These are phyloP conservation scores for Hypoxylon sp. DNA, from an alignment of 2,329 filamentous ascomycete genomes.

Conservation along the genomic window DNA sequence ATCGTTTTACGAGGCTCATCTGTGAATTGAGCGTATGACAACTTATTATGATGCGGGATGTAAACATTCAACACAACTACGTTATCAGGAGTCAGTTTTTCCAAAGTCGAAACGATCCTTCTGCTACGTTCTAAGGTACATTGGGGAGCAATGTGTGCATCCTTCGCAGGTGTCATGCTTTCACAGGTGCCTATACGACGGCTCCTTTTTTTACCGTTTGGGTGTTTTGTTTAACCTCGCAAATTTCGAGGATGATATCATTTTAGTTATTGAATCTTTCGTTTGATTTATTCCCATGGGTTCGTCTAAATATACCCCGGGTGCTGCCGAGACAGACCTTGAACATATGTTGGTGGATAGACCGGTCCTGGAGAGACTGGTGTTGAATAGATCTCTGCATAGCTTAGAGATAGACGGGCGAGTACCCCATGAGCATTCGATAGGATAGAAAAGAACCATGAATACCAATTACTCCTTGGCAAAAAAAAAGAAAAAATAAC, in stretches of 20 bases:
- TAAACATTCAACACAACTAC: constrained; percentile 2
- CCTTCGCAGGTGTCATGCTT: constrained; percentile 1
- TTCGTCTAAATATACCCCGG: constrained; percentile 31
- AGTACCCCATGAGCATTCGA: constrained; percentile 20
- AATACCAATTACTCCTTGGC: constrained; percentile 17
- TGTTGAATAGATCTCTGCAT: constrained; percentile 20
- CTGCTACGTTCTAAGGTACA: too few relatives aligned
- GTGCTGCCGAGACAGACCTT: constrained; percentile 3
- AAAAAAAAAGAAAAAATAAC: too few relatives aligned
- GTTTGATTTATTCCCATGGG: constrained; percentile 21
- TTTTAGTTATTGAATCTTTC: constrained; percentile 17
- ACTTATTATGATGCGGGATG: constrained; percentile 3
- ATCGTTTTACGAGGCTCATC: constrained; percentile 6
- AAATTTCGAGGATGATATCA: too few relatives aligned
- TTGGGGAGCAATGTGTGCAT: too few relatives aligned
- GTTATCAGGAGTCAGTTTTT: constrained; percentile 5
- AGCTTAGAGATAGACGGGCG: constrained; percentile 19
- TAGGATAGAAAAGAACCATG: constrained; percentile 16
- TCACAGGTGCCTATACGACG: not conserved
- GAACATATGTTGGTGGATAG: constrained; percentile 28
- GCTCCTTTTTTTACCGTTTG: constrained; percentile 8
- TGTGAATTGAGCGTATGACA: constrained; percentile 5
- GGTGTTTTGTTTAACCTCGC: too few relatives aligned
- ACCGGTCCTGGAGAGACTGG: too few relatives aligned
- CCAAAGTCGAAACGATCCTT: too few relatives aligned